phyloP scores from a whole-genome alignment of 2,329 filamentous ascomycete species.

The Pseudogymnoascus sp. region DNA sequence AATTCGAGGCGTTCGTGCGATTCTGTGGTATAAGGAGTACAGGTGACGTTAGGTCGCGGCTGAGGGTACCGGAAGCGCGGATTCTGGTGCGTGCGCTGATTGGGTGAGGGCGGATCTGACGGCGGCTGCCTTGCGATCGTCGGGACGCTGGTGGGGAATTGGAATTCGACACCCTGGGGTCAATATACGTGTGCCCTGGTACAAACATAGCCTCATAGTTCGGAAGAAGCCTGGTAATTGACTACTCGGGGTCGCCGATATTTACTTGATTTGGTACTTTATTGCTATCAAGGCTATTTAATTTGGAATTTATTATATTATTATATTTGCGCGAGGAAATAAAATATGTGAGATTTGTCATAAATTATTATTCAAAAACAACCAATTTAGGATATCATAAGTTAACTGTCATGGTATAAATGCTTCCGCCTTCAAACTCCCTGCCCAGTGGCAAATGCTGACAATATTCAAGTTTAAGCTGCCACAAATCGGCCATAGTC shows the following conservation, averaged over 20 bases:
- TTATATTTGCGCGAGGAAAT: not conserved
- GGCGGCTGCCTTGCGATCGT: not conserved
- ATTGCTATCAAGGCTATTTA: not conserved
- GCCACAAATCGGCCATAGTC: conserved; percentile 33
- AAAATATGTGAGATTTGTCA: not conserved
- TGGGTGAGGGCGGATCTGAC: conserved; percentile 1
- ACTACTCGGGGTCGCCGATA: not conserved
- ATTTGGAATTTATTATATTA: not conserved
- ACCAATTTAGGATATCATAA: not conserved
- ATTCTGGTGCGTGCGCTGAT: not conserved
- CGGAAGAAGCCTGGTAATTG: not conserved
- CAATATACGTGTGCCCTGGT: not conserved
- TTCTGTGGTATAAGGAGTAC: conserved; percentile 2
- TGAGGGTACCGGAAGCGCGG: not conserved
- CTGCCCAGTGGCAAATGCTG: not conserved
- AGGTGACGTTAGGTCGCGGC: conserved; percentile 8
- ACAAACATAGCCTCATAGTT: not conserved
- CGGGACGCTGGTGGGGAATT: not conserved
- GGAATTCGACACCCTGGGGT: not conserved
- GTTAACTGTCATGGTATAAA: not conserved
- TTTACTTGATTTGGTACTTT: not conserved
- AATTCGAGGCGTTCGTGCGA: not conserved
- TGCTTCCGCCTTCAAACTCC: not conserved
- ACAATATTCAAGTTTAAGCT: not conserved
- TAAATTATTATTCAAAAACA: not conserved